These are phyloP conservation scores for Arthroderma uncinatum DNA, from an alignment of 2,329 filamentous ascomycete genomes.

Conservation along the genomic window DNA sequence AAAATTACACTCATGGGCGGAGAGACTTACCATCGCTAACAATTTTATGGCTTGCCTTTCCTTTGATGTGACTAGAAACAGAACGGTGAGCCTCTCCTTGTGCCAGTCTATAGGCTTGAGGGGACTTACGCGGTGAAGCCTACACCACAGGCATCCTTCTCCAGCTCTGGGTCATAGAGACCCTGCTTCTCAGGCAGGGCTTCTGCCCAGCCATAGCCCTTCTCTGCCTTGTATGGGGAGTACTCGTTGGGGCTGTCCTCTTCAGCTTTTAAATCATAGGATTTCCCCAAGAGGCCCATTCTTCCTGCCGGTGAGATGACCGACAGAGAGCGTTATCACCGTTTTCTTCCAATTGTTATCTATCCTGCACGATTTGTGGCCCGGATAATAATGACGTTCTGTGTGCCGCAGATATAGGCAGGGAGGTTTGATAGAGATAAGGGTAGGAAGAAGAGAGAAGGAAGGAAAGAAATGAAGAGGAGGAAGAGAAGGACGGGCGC, in stretches of 20 bases:
- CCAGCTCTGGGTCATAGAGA: conserved; percentile 88
- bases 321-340: neutral
- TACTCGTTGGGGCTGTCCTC: conserved; percentile 38
- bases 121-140: conserved; percentile 83
- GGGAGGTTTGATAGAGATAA: neutral
- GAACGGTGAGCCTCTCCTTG: conserved; percentile 2
- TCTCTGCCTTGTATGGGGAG: conserved; percentile 44
- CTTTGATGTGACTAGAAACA: conserved; percentile 75
- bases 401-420: neutral
- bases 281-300: conserved; percentile 43
- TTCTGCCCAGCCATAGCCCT: conserved; percentile 83
- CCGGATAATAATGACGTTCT: neutral
- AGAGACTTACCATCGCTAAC: conserved; percentile 76
- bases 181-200: conserved; percentile 96
- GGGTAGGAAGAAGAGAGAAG: neutral
- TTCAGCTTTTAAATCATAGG: conserved; percentile 38
- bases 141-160: conserved; percentile 99
- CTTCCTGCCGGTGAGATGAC: conserved; percentile 25
- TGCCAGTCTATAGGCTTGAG: neutral
- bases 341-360: neutral
- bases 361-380: too few relatives aligned
- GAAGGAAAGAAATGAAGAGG: neutral
- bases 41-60: conserved; percentile 93
- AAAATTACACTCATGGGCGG: neutral
- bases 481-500: neutral